phyloP scores from a whole-genome alignment of 2,329 filamentous ascomycete genomes.

The Byssochlamys sp. region DNA sequence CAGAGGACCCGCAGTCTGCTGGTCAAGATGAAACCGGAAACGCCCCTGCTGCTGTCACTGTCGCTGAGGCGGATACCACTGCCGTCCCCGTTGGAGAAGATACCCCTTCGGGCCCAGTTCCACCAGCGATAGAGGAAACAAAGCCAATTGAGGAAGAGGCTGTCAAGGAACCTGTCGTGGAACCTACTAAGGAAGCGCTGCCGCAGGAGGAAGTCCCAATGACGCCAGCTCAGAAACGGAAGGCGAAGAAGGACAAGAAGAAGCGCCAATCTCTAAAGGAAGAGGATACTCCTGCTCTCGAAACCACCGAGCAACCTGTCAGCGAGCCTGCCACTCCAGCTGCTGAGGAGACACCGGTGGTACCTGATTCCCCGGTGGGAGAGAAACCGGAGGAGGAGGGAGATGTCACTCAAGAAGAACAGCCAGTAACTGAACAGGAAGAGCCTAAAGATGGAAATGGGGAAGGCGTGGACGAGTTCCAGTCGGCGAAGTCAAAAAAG shows the following conservation, averaged over 20 bases:
- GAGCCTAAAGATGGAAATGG: background rate
- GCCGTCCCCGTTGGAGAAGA: background rate
- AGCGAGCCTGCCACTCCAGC: background rate
- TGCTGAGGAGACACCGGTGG: background rate
- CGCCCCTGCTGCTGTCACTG: background rate
- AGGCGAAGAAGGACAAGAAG: slow-evolving; percentile 3
- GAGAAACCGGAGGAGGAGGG: background rate
- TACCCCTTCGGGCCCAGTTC: background rate
- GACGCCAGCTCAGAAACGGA: slow-evolving; percentile 9
- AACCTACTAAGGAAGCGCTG: background rate
- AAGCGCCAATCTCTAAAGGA: slow-evolving; percentile 10
- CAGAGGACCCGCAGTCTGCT: background rate
- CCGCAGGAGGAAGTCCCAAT: background rate
- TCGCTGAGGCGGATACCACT: background rate
- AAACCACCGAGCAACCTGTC: background rate
- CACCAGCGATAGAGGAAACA: background rate
- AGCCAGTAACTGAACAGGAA: background rate
- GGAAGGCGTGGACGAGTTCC: slow-evolving; percentile 6
- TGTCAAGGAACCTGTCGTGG: background rate
- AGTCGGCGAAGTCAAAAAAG: slow-evolving; percentile 18
- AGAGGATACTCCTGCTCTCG: slow-evolving; percentile 12
- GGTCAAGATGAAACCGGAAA: background rate
- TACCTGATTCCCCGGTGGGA: background rate
- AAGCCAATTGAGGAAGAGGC: background rate
- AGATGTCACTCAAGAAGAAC: background rate